A percentile compares a stretch with the other conserved stretches of the same genome.
Evolutionary conservation across 2,329 filamentous ascomycete genomes (phyloP).

Genomic region (Didymellaceae sp.): DNA sequence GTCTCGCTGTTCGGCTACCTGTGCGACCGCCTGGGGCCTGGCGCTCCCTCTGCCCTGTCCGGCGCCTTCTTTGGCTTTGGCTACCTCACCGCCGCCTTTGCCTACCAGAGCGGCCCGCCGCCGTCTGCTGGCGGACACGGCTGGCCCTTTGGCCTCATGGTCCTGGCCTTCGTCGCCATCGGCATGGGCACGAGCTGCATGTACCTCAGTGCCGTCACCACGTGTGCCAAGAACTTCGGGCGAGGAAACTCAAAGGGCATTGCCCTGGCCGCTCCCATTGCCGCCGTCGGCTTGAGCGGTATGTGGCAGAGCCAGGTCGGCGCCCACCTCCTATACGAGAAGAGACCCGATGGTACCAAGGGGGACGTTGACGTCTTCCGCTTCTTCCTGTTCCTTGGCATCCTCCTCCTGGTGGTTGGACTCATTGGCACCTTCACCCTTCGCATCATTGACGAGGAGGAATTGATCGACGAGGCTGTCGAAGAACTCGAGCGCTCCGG

Average conservation of each 20-base stretch:
- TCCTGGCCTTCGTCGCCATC: constrained; percentile 81
- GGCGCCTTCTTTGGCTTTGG: constrained; percentile 77
- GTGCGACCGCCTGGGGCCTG: constrained; percentile 86
- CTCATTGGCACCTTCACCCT: constrained; percentile 76
- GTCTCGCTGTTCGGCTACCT: constrained; percentile 88
- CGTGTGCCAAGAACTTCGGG: constrained; percentile 97
- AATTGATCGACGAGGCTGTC: constrained; percentile 87
- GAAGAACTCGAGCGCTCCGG: constrained; percentile 92
- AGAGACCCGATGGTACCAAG: constrained; percentile 63
- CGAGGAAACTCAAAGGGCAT: constrained; percentile 85
- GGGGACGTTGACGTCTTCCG: constrained; percentile 76
- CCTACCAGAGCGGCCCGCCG: constrained; percentile 70
- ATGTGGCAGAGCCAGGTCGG: constrained; percentile 96
- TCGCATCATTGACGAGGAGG: constrained; percentile 80
- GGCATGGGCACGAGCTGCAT: constrained; percentile 85
- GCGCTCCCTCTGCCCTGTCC: constrained; percentile 75
- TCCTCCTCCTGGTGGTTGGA: constrained; percentile 74
- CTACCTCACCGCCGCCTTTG: constrained; percentile 81
- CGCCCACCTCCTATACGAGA: constrained; percentile 77
- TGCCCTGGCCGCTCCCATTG: constrained; percentile 88
- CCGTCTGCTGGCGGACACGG: constrained; percentile 59
- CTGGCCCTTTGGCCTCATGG: constrained; percentile 82
- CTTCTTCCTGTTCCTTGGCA: constrained; percentile 85
- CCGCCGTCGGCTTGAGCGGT: constrained; percentile 88
- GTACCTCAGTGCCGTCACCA: constrained; percentile 91